These are phyloP conservation scores for Wallacemonas sp. DNA, from an alignment of 208 protist species.

Conservation along the genomic window DNA sequence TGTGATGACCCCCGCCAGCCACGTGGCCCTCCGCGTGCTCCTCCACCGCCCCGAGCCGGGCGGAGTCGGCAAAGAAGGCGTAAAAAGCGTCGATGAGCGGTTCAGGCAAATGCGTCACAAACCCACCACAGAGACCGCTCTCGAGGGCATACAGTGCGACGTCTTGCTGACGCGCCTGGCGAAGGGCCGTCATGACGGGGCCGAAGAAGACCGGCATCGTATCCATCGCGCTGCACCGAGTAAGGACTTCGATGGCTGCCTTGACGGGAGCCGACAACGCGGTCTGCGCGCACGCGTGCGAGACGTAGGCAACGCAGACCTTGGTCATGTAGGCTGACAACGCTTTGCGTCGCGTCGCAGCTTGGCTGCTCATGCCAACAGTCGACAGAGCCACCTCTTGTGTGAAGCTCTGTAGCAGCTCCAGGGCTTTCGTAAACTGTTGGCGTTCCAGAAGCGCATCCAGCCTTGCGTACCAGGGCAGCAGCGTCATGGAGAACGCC, in stretches of 20 bases:
- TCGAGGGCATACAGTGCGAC: conserved; percentile 50
- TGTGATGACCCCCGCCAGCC: not conserved
- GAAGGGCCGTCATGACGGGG: conserved; percentile 30
- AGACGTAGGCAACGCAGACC: conserved; percentile 45
- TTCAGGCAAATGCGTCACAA: conserved; percentile 54
- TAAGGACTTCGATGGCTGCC: not conserved
- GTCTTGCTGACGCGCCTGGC: conserved; percentile 19
- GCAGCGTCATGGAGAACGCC: conserved; percentile 45
- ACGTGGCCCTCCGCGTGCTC: not conserved
- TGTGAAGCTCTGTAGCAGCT: conserved; percentile 57
- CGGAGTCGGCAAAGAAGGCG: conserved; percentile 33
- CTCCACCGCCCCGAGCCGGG: conserved; percentile 21
- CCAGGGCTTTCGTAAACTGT: conserved; percentile 53
- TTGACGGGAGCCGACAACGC: not conserved
- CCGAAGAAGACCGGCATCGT: conserved; percentile 63
- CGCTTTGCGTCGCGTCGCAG: conserved; percentile 27
- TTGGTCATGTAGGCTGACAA: conserved; percentile 49
- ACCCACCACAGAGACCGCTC: conserved; percentile 33
- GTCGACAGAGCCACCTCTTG: conserved; percentile 62
- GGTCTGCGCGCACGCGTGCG: not conserved
- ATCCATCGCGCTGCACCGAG: conserved; percentile 50
- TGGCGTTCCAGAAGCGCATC: conserved; percentile 42
- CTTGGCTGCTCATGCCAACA: conserved; percentile 47
- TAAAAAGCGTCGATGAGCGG: conserved; percentile 54
- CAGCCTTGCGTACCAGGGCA: conserved; percentile 70